phyloP scores from a whole-genome alignment of 148 eudicot genomes.

The Euryodendron excelsum region DNA sequence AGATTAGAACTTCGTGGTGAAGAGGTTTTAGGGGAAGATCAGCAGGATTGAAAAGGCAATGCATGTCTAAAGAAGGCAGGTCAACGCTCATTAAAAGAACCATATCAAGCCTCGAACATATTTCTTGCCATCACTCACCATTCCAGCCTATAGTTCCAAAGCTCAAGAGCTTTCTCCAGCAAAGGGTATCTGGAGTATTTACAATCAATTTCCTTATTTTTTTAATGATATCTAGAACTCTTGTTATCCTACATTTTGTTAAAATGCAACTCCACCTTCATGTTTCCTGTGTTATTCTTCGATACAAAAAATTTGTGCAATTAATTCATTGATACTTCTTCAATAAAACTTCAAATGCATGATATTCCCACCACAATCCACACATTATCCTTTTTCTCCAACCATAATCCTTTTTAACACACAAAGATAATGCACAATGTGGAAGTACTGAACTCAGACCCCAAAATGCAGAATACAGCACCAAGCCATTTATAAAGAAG shows the following conservation, averaged over 20 bases:
- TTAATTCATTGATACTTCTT: background rate
- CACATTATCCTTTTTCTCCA: background rate
- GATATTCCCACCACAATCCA: background rate
- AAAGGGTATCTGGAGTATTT: background rate
- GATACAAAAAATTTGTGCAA: background rate
- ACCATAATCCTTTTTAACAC: background rate
- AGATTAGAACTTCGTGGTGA: background rate
- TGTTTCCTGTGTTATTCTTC: background rate
- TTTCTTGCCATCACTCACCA: background rate
- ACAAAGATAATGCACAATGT: background rate
- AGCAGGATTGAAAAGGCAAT: background rate
- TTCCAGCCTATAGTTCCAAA: background rate
- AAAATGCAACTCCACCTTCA: too few relatives aligned
- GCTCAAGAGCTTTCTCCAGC: too few relatives aligned
- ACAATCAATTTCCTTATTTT: too few relatives aligned
- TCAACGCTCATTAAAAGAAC: background rate
- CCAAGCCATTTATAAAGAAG: conserved; percentile 12
- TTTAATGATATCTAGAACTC: background rate
- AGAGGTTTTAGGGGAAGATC: background rate
- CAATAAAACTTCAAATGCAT: background rate
- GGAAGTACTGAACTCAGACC: background rate
- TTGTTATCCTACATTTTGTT: background rate
- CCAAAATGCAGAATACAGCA: background rate
- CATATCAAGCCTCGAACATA: background rate
- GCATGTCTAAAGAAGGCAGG: background rate